These are phyloP conservation scores for Pisolithus albus DNA, from an alignment of 768 basidiomycete genomes.

Conservation along the genomic window DNA sequence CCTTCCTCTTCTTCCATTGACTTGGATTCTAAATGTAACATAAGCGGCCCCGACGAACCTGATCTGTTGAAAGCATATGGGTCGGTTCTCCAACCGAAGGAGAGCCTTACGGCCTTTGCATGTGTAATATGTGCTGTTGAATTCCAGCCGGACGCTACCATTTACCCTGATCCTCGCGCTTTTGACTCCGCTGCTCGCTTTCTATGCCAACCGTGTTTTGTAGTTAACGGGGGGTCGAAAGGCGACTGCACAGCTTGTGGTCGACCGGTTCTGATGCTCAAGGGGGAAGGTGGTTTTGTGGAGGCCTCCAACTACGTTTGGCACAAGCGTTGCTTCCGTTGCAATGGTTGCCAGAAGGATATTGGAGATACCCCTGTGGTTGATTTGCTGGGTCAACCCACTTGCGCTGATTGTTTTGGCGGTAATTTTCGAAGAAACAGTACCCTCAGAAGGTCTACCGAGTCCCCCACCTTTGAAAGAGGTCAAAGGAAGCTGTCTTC, in stretches of 20 bases:
- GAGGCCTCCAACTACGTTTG: conserved; percentile 65
- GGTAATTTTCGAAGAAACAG: conserved; percentile 54
- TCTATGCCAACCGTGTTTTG: conserved; percentile 70
- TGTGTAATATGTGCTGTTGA: conserved; percentile 58
- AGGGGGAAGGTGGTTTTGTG: conserved; percentile 71
- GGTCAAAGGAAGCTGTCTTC: conserved; percentile 37
- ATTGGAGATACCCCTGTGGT: conserved; percentile 74
- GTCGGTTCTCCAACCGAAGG: conserved; percentile 73
- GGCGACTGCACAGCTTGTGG: conserved; percentile 64
- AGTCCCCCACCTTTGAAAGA: conserved; percentile 23
- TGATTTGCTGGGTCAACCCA: conserved; percentile 75
- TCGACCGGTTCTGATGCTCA: conserved; percentile 67
- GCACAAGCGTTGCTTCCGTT: conserved; percentile 80
- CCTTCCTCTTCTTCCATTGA: too few species aligned
- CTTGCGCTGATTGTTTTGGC: conserved; percentile 77
- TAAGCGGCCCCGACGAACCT: conserved; percentile 54
- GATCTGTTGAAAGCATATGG: conserved; percentile 79
- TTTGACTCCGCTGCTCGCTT: conserved; percentile 39
- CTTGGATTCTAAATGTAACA: conserved; percentile 26
- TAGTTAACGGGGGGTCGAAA: conserved; percentile 65
- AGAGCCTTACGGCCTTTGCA: conserved; percentile 59
- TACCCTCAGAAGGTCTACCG: conserved; percentile 35
- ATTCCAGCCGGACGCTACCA: conserved; percentile 79
- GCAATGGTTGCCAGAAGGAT: conserved; percentile 63
- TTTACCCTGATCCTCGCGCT: conserved; percentile 64